Conservation (phyloP, 495 filamentous ascomycete genomes). For the Lepraria neglecta region DNA sequence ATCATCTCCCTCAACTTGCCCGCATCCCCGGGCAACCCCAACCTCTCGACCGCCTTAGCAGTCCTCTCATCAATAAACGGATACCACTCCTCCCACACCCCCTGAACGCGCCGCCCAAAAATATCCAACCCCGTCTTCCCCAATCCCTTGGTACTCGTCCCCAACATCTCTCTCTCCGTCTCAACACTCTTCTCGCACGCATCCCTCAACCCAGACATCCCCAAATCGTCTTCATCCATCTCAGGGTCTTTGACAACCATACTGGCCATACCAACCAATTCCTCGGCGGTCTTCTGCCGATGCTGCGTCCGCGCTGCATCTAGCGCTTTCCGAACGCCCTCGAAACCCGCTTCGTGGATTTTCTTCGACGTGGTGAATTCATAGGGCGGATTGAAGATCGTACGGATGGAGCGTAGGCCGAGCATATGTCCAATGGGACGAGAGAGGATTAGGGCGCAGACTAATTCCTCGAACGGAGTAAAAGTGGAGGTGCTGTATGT, state of each 20-base stretch:
- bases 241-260: slow-evolving; percentile 15
- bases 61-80: slow-evolving; percentile 34
- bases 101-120: slow-evolving; percentile 32
- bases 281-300: slow-evolving; percentile 28
- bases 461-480: slow-evolving; percentile 34
- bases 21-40: slow-evolving; percentile 29
- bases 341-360: slow-evolving; percentile 26
- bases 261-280: slow-evolving; percentile 22
- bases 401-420: slow-evolving; percentile 33
- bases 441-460: slow-evolving; percentile 33
- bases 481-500: slow-evolving; percentile 29
- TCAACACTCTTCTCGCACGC: slow-evolving; percentile 20
- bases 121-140: slow-evolving; percentile 34
- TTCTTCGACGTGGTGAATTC: slow-evolving; percentile 28
- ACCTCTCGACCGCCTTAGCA: slow-evolving; percentile 21
- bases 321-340: slow-evolving; percentile 23
- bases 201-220: slow-evolving; percentile 16
- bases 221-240: slow-evolving; percentile 21
- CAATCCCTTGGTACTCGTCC: slow-evolving; percentile 30
- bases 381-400: slow-evolving; percentile 34
- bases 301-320: slow-evolving; percentile 29
- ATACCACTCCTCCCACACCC: slow-evolving; percentile 28
- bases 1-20: slow-evolving; percentile 28
- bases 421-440: slow-evolving; percentile 33
- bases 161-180: slow-evolving; percentile 24